phyloP scores from a whole-genome alignment of 129 eudicot genomes.

The Artemisia argyi region DNA sequence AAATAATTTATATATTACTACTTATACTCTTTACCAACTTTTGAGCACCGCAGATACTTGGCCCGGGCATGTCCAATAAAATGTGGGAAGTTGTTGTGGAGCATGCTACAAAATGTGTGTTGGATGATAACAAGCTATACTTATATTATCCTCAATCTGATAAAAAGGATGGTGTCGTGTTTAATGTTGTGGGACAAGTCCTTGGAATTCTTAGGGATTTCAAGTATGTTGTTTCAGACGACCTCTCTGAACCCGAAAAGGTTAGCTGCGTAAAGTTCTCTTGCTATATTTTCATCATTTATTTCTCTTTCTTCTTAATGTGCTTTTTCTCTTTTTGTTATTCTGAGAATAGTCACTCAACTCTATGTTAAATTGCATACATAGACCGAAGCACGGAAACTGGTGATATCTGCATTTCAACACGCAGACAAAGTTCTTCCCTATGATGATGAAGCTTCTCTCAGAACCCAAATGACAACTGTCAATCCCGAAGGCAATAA shows the following conservation, averaged over 20 bases:
- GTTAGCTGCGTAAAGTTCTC: constrained; percentile 27
- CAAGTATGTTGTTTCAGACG: constrained; percentile 48
- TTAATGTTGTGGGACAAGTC: constrained; percentile 77
- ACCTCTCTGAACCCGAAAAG: constrained; percentile 76
- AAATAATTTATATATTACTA: not conserved
- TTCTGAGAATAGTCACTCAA: not conserved
- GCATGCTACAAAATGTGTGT: constrained; percentile 81
- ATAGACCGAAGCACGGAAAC: constrained; percentile 63
- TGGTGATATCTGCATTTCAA: constrained; percentile 60
- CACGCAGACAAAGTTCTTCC: constrained; percentile 53
- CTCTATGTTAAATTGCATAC: not conserved
- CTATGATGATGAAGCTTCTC: constrained; percentile 59
- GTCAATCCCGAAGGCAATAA: constrained; percentile 25
- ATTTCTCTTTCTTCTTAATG: not conserved
- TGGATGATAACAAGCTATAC: constrained; percentile 59
- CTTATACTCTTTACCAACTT: not conserved
- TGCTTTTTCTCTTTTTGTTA: not conserved
- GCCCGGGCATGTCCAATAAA: constrained; percentile 86
- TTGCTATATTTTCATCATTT: not conserved
- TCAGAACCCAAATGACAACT: constrained; percentile 29
- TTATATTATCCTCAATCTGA: constrained; percentile 51
- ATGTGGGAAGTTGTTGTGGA: constrained; percentile 91
- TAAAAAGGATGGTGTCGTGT: constrained; percentile 64
- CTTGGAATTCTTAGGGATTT: constrained; percentile 58
- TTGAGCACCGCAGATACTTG: constrained; percentile 59